Base-by-base conservation (phyloP, 1,284 basidiomycete species). In the Meira miltonrushii region DNA sequence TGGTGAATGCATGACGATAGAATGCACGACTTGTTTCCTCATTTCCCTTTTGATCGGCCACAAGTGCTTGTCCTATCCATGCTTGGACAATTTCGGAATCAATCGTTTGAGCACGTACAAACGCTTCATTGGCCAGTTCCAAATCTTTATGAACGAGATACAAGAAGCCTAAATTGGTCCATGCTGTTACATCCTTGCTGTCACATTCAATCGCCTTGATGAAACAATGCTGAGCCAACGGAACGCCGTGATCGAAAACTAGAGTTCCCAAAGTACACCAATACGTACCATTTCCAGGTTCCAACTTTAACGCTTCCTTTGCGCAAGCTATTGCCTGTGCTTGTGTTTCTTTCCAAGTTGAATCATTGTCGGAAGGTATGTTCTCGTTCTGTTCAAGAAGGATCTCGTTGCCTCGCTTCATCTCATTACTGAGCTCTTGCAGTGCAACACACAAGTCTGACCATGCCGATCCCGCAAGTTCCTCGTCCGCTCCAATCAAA, bases 31-130 rank as follows among this genome's bases (percentile, higher is more conserved):
- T 86, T 58, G 90, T 86, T 13, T 79, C 75, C 8, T 83, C 74
- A 63, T 89, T 85, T 0, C 85, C 85, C 59, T 88, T 86, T 44
- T 81, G 78, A 13, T 83, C 83, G 15, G 92, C 91, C 19, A 96
- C 82, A 43, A 95, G 79, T 5, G 87, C 92, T 76, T 94, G 92
- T 0, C 93, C 95, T 13, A 95, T 83, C 95, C 95, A 98, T n/a
- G 92, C 87, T 28, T 86, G 78, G 0, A 88, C 84, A 79, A 87
- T 88, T 71, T 97, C 94, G 1, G 95, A 91, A 80, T 97, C 92
- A 19, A 93, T 82, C 11, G 87, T 87, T 77, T 97, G 94, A 13
- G 93, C 90, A 64, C 87, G 87, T 69, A 88, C 84, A 69, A 99
- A 86, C 1, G 89, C 87, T 74, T 93, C 86, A 66, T 89, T 89